These are phyloP conservation scores for Ceratopteris richardii DNA, from an alignment of 75 land plant genomes.

Conservation along the genomic window DNA sequence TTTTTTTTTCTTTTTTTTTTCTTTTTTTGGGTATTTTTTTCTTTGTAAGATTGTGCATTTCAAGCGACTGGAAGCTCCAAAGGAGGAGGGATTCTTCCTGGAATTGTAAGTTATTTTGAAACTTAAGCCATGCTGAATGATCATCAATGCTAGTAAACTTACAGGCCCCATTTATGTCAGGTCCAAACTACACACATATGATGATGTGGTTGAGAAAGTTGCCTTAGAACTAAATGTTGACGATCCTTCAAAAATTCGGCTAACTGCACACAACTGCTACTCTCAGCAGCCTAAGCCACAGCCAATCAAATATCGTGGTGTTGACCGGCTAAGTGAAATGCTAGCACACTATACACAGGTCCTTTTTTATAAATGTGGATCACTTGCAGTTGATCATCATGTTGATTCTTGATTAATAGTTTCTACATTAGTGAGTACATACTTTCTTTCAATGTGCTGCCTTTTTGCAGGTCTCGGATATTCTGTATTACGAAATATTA, in stretches of 20 bases:
- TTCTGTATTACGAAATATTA: constrained; percentile 87
- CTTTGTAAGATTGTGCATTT: constrained; percentile 76
- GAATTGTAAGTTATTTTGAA: constrained; percentile 62
- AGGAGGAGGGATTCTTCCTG: constrained; percentile 92
- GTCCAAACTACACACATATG: constrained; percentile 80
- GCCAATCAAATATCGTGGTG: constrained; percentile 88
- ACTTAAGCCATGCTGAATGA: background rate
- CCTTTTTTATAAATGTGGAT: constrained; percentile 4
- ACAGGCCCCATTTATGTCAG: constrained; percentile 37
- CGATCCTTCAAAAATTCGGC: constrained; percentile 91
- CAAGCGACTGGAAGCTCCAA: constrained; percentile 81
- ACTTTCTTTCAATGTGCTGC: background rate
- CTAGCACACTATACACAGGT: constrained; percentile 98
- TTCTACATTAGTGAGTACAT: background rate
- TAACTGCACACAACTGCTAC: constrained; percentile 92
- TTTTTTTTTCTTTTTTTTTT: background rate
- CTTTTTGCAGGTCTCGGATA: constrained; percentile 66
- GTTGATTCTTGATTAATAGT: background rate
- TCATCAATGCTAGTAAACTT: too few species aligned
- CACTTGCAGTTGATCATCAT: background rate
- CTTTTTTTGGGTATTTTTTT: background rate
- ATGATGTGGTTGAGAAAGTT: constrained; percentile 94
- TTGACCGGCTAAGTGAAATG: constrained; percentile 81
- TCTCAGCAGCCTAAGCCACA: constrained; percentile 97
- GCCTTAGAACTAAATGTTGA: constrained; percentile 75